Evolutionary conservation across 1,284 basidiomycete species (phyloP).

Genomic region (Cryptococcus jaspeensis): DNA sequence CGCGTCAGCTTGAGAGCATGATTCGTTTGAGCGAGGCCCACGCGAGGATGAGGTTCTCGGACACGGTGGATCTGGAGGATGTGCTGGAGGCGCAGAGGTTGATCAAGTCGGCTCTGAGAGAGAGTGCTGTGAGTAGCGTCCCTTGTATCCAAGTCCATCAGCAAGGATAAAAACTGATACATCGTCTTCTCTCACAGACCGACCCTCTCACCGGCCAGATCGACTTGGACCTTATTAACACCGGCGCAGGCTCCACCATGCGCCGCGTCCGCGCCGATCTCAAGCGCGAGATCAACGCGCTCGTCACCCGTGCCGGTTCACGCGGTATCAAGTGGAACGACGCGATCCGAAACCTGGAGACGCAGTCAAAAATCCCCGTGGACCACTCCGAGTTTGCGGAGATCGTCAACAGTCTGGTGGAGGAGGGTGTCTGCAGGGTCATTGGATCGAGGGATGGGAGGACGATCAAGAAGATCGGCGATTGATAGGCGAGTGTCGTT

Average conservation of each 20-base stretch:
- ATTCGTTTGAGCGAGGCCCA: conserved; percentile 97
- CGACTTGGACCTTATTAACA: conserved; percentile 93
- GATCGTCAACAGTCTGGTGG: conserved; percentile 72
- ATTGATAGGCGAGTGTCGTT: conserved; percentile 17
- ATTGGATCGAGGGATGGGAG: conserved; percentile 81
- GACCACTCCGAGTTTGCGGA: conserved; percentile 76
- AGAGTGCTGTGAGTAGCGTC: conserved; percentile 62
- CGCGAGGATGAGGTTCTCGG: conserved; percentile 88
- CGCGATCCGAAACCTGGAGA: conserved; percentile 67
- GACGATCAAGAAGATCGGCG: conserved; percentile 62
- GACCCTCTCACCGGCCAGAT: conserved; percentile 89
- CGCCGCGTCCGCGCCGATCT: conserved; percentile 79
- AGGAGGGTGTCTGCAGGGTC: conserved; percentile 76
- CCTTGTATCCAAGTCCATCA: neutral
- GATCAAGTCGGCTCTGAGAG: conserved; percentile 93
- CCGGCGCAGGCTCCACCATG: conserved; percentile 82
- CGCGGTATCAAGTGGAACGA: conserved; percentile 76
- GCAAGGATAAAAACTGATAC: too few species aligned
- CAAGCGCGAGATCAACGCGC: conserved; percentile 65
- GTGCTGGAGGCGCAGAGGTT: conserved; percentile 88
- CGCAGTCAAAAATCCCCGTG: conserved; percentile 75
- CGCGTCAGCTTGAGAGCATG: conserved; percentile 94
- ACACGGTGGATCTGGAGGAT: conserved; percentile 78
- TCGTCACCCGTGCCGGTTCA: conserved; percentile 59
- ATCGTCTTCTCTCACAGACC: conserved; percentile 53